Evolutionary conservation across 2,329 filamentous ascomycete species (phyloP).

Genomic region (Zymoseptoria ardabiliae): DNA sequence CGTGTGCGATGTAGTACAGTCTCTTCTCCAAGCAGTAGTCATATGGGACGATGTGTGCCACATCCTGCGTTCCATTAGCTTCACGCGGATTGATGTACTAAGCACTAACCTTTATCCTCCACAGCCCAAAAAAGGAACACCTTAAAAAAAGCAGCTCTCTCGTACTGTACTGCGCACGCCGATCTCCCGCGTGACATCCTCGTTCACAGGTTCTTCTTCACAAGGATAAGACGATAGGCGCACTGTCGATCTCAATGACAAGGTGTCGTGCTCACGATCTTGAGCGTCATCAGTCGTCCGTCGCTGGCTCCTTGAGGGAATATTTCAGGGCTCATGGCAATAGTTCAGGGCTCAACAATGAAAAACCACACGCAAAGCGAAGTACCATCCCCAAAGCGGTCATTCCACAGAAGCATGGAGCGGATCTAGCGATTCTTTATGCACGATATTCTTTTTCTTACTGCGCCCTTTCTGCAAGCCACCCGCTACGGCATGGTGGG

Average conservation of each 20-base stretch:
- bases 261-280: too few species aligned
- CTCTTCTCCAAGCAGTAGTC: too few species aligned
- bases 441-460: background rate
- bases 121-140: background rate
- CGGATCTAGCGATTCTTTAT: background rate
- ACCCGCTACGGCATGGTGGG: background rate
- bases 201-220: background rate
- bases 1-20: background rate
- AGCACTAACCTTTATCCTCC: background rate
- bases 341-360: too few species aligned
- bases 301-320: too few species aligned
- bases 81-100: background rate
- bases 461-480: background rate
- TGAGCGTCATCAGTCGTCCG: too few species aligned
- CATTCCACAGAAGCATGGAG: background rate
- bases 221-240: background rate
- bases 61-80: background rate
- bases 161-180: background rate
- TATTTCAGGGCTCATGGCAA: too few species aligned
- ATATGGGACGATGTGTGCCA: too few species aligned
- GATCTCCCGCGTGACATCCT: background rate
- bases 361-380: too few species aligned
- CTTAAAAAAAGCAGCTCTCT: background rate
- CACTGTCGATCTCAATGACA: too few species aligned
- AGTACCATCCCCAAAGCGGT: too few species aligned